Evolutionary conservation across 805 yeast genomes (phyloP), one percentile per base, ranked within the genome.

Genomic region (Barnettozyma californica): DNA sequence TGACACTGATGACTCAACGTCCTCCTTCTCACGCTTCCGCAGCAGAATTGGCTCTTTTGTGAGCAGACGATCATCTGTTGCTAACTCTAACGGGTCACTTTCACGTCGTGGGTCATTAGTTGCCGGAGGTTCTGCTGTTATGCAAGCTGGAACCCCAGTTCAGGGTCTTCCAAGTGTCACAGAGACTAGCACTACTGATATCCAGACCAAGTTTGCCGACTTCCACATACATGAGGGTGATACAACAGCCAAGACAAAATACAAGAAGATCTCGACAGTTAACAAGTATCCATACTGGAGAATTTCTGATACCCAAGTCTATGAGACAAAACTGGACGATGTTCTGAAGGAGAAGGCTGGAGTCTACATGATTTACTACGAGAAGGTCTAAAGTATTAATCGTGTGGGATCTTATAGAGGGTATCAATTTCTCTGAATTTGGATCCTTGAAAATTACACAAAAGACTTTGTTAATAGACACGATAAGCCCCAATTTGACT

Each of bases 351-450:
- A 89, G 58, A 78, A 79, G 27, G 71, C 79, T 26, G 88, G 86
- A n/a, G 96, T 81, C 1, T 92, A 92, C 65, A 78, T 92, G 85
- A 68, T 92, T 46, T 84, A 87, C 59, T 94, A 87, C 61, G 96
- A 91, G 62, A 68, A 78, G 50, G 50, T 60, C 11, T 16, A 29
- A 45, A 16, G 27, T n/a, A n/a, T n/a, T n/a, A n/a, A n/a, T n/a
- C n/a, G n/a, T n/a, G n/a, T n/a, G n/a, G n/a, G n/a, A n/a, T n/a
- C n/a, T n/a, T n/a, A n/a, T n/a, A n/a, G n/a, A n/a, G n/a, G n/a
- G n/a, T n/a, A n/a, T n/a, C n/a, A n/a, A n/a, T n/a, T n/a, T n/a
- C n/a, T n/a, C n/a, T n/a, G n/a, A n/a, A n/a, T n/a, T n/a, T n/a
- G n/a, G n/a, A n/a, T n/a, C n/a, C n/a, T n/a, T n/a, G n/a, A n/a